Percentiles rank a stretch among this genome's conserved stretches.
These are phyloP conservation scores for Neurospora sp. DNA, from an alignment of 495 filamentous ascomycete species.

Conservation along the genomic window DNA sequence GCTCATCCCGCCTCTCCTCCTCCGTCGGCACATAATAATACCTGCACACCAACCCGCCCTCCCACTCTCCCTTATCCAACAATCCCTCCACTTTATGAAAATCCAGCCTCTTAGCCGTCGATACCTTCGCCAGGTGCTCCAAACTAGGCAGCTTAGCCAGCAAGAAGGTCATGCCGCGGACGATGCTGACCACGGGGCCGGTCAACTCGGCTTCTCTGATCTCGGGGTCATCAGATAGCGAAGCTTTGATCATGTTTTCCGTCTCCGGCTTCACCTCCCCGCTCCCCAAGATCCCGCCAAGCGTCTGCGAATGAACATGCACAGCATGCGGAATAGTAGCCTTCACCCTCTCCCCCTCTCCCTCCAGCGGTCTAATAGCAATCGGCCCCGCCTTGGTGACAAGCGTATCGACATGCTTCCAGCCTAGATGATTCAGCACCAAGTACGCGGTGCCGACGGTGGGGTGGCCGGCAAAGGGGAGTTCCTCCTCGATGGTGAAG, in stretches of 20 bases:
- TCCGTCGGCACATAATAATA: constrained; percentile 46
- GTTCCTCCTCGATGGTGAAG: constrained; percentile 51
- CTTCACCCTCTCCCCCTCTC: constrained; percentile 20
- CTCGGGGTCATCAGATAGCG: constrained; percentile 14
- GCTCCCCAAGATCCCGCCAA: constrained; percentile 11
- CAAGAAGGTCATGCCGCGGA: constrained; percentile 60
- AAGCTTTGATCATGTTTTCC: neutral
- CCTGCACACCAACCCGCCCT: constrained; percentile 36
- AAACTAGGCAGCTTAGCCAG: constrained; percentile 41
- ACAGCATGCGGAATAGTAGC: constrained; percentile 57
- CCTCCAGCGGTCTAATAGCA: constrained; percentile 9
- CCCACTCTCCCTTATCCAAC: constrained; percentile 50
- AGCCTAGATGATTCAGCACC: constrained; percentile 27
- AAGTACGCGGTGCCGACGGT: constrained; percentile 61
- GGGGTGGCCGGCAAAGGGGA: constrained; percentile 72
- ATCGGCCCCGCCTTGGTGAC: constrained; percentile 53
- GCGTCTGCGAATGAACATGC: constrained; percentile 43
- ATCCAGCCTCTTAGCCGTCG: constrained; percentile 11
- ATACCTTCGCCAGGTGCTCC: constrained; percentile 31
- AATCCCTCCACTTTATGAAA: constrained; percentile 19
- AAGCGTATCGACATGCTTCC: constrained; percentile 30
- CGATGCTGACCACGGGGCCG: constrained; percentile 50
- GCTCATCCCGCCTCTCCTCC: constrained; percentile 7
- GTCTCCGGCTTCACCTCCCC: neutral
- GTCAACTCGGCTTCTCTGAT: constrained; percentile 26